Conservation (phyloP, 768 basidiomycete species). For the Chalciporus piperatus region DNA sequence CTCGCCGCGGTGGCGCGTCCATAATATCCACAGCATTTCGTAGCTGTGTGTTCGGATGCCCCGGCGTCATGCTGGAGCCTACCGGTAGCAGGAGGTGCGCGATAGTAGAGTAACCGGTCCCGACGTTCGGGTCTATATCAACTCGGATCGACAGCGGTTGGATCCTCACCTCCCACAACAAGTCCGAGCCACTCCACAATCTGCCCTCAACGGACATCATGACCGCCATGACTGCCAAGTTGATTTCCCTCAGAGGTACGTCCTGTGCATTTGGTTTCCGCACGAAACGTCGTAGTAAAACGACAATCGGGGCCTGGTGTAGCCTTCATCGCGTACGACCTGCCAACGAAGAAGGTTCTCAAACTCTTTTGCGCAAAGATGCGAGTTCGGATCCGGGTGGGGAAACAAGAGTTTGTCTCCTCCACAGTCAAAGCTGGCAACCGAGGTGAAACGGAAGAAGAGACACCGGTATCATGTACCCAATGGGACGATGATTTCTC, state of each 20-base stretch:
- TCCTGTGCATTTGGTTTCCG: neutral
- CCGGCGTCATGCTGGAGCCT: neutral
- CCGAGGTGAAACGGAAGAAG: neutral
- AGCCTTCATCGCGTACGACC: conserved; percentile 25
- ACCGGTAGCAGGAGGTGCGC: neutral
- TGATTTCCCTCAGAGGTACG: neutral
- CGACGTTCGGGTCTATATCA: neutral
- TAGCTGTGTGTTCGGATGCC: neutral
- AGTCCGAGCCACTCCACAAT: neutral
- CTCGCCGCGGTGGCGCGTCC: neutral
- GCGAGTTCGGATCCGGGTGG: conserved; percentile 18
- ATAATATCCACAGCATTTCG: neutral
- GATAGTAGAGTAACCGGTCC: neutral
- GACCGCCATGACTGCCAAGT: neutral
- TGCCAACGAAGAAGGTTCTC: conserved; percentile 21
- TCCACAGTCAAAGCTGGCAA: conserved; percentile 7
- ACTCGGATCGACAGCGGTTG: neutral
- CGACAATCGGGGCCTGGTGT: neutral
- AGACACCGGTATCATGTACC: neutral
- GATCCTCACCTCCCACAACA: neutral
- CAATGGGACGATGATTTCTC: neutral
- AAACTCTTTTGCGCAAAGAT: conserved; percentile 19
- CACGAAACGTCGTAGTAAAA: neutral
- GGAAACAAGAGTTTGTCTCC: conserved; percentile 16
- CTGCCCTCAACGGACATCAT: neutral